These are phyloP conservation scores for Peltaster fructicola DNA, from an alignment of 2,329 filamentous ascomycete species.

Conservation along the genomic window DNA sequence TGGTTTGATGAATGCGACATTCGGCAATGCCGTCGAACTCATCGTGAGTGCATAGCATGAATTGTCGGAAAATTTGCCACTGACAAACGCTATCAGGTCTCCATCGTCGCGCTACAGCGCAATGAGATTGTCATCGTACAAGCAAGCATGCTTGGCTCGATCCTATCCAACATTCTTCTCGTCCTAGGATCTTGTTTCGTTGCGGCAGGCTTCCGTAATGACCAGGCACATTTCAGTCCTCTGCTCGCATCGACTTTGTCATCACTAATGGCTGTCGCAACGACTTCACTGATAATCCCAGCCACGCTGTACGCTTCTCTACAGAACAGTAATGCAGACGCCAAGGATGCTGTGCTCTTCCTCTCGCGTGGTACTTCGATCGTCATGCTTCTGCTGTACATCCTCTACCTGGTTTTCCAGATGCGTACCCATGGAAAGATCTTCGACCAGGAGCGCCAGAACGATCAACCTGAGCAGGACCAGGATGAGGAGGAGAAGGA, in stretches of 20 bases:
- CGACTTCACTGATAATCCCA: conserved; percentile 35
- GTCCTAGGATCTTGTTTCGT: conserved; percentile 41
- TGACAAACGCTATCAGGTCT: conserved; percentile 41
- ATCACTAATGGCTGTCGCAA: conserved; percentile 39
- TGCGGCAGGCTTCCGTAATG: conserved; percentile 27
- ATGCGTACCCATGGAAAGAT: conserved; percentile 32
- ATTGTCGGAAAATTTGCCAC: neutral
- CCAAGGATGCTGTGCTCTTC: conserved; percentile 29
- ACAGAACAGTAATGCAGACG: conserved; percentile 20
- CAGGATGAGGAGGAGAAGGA: conserved; percentile 17
- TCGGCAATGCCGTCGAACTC: conserved; percentile 42
- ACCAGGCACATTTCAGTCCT: conserved; percentile 42
- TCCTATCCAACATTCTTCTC: conserved; percentile 82
- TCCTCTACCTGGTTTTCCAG: conserved; percentile 38
- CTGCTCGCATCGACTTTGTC: conserved; percentile 65
- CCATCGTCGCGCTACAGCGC: conserved; percentile 72
- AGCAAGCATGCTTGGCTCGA: conserved; percentile 89
- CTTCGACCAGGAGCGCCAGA: conserved; percentile 25
- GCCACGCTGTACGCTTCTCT: conserved; percentile 34
- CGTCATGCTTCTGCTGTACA: conserved; percentile 35
- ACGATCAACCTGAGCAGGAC: conserved; percentile 13
- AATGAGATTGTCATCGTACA: conserved; percentile 92
- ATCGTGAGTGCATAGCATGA: conserved; percentile 29
- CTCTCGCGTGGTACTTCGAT: conserved; percentile 37
- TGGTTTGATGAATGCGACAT: conserved; percentile 76